Evolutionary conservation across 2,329 filamentous ascomycete species (phyloP).

Genomic region (Ilyonectria destructans): DNA sequence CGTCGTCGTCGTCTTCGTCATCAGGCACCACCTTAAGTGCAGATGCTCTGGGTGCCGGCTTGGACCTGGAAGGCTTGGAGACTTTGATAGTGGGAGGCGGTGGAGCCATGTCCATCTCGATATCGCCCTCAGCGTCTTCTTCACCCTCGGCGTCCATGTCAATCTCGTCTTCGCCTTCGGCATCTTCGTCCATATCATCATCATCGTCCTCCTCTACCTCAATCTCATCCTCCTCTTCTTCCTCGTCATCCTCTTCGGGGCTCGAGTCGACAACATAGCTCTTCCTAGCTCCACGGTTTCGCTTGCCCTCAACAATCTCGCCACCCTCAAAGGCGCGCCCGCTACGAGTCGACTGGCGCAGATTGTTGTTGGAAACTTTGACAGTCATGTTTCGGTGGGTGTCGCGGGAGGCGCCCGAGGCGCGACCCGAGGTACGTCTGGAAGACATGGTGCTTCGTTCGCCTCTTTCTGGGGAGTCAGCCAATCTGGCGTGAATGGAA

Average conservation of each 20-base stretch:
- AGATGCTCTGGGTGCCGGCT: slow-evolving; percentile 53
- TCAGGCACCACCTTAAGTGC: slow-evolving; percentile 55
- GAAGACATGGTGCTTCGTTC: slow-evolving; percentile 66
- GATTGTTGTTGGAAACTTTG: slow-evolving; percentile 67
- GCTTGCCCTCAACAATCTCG: slow-evolving; percentile 66
- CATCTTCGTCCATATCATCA: slow-evolving; percentile 59
- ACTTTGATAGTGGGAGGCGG: slow-evolving; percentile 65
- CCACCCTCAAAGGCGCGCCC: slow-evolving; percentile 61
- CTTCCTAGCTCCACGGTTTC: slow-evolving; percentile 71
- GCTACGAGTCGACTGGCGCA: slow-evolving; percentile 66
- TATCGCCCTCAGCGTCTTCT: slow-evolving; percentile 61
- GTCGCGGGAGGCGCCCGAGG: slow-evolving; percentile 62
- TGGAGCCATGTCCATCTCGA: slow-evolving; percentile 62
- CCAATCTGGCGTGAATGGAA: slow-evolving; percentile 60
- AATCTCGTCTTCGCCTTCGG: slow-evolving; percentile 57
- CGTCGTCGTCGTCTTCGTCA: slow-evolving; percentile 65
- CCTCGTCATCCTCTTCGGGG: slow-evolving; percentile 64
- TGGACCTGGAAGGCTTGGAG: slow-evolving; percentile 61
- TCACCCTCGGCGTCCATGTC: slow-evolving; percentile 63
- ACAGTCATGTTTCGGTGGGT: slow-evolving; percentile 65
- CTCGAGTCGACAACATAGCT: slow-evolving; percentile 74
- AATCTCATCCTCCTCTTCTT: slow-evolving; percentile 56
- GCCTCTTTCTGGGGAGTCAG: slow-evolving; percentile 58
- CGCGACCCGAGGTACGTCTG: slow-evolving; percentile 65
- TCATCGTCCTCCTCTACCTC: slow-evolving; percentile 62